Conservation (phyloP, 257 asterid genomes). For the Przewalskia tangutica region DNA sequence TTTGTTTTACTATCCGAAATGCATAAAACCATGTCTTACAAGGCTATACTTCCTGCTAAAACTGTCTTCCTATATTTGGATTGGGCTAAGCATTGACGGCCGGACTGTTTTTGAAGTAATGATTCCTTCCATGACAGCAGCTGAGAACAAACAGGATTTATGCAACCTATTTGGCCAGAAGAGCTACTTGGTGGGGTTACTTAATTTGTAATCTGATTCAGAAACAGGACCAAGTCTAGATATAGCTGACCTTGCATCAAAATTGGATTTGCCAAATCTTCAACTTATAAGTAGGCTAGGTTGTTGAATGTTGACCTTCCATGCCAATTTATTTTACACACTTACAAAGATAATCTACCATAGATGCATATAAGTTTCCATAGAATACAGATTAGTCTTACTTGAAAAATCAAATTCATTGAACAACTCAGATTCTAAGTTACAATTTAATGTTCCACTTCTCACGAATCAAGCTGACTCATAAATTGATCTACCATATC, state of each 20-base stretch:
- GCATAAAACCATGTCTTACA: background rate
- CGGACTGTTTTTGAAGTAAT: background rate
- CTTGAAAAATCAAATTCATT: background rate
- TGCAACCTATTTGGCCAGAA: background rate
- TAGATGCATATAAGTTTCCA: background rate
- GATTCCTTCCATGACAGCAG: background rate
- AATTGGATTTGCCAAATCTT: background rate
- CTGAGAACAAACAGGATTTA: background rate
- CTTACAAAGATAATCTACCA: background rate
- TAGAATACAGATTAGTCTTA: background rate
- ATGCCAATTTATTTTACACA: background rate
- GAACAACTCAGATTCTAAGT: background rate
- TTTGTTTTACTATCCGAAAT: background rate
- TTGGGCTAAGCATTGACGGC: background rate
- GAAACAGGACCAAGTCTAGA: background rate
- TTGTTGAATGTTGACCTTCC: background rate
- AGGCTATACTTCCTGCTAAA: background rate
- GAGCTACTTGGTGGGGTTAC: background rate
- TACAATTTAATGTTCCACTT: background rate
- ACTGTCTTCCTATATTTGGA: background rate
- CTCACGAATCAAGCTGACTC: background rate
- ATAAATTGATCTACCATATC: background rate
- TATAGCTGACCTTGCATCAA: background rate
- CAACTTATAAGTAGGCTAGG: background rate
- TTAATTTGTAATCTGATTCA: background rate